These are phyloP conservation scores for Antitrichia curtipendula DNA, from an alignment of 225 moss, liverwort and hornwort species.

Conservation along the genomic window DNA sequence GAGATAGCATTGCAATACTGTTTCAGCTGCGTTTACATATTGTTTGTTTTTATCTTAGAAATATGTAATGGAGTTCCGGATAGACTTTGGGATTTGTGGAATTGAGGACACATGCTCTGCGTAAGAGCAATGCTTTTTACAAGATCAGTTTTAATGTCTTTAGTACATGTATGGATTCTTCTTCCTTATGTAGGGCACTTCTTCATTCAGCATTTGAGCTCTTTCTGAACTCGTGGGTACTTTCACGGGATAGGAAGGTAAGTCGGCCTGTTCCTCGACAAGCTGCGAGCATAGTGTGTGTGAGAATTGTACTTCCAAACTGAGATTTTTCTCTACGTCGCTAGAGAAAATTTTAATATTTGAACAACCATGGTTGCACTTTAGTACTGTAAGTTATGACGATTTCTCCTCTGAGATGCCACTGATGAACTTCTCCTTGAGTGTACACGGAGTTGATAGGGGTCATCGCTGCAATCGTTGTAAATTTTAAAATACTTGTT, in stretches of 20 bases:
- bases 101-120: background rate
- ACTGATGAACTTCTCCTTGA: background rate
- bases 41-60: background rate
- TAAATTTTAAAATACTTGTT: background rate
- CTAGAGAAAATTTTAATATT: background rate
- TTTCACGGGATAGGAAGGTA: slow-evolving; percentile 62
- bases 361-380: background rate
- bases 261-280: background rate
- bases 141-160: background rate
- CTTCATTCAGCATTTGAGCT: slow-evolving; percentile 95
- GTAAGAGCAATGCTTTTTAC: background rate
- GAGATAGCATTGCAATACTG: background rate
- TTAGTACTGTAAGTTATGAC: background rate
- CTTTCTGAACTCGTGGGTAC: slow-evolving; percentile 79
- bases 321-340: background rate
- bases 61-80: background rate
- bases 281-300: background rate
- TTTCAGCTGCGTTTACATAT: background rate
- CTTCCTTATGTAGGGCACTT: slow-evolving; percentile 52
- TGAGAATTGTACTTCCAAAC: background rate
- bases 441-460: background rate
- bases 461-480: background rate
- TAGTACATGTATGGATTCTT: background rate
- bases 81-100: background rate
- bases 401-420: background rate